Conservation (phyloP, 352 stramenopile genomes). For the Pythium aquatile region DNA sequence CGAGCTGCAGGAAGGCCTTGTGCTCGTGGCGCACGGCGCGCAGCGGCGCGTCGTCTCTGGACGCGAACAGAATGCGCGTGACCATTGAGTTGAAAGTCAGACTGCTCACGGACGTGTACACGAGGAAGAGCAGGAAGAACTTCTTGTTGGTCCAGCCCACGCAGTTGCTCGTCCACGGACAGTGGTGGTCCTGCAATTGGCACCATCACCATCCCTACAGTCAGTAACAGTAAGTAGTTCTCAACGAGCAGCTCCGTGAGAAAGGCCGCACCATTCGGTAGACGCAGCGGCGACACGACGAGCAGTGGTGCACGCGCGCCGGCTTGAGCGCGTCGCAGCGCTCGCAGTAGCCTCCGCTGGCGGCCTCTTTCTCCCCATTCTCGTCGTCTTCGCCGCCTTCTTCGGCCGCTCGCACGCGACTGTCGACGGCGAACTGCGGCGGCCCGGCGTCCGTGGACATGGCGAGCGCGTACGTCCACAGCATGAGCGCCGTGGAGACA, state of each 20-base stretch:
- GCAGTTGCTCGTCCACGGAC: conserved; percentile 84
- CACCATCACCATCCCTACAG: background rate
- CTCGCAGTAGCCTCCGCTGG: conserved; percentile 68
- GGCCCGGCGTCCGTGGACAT: conserved; percentile 32
- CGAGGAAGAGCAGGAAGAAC: conserved; percentile 76
- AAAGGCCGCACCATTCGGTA: conserved; percentile 56
- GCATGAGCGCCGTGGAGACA: conserved; percentile 49
- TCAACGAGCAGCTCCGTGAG: background rate
- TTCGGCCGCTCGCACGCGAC: conserved; percentile 13
- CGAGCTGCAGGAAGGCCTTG: conserved; percentile 39
- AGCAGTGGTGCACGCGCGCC: conserved; percentile 73
- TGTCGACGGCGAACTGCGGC: conserved; percentile 13
- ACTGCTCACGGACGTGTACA: conserved; percentile 73
- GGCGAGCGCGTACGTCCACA: conserved; percentile 73
- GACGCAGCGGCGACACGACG: conserved; percentile 64
- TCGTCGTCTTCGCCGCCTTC: conserved; percentile 25
- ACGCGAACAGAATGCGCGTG: conserved; percentile 29
- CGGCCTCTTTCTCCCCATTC: conserved; percentile 10
- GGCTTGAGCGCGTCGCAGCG: conserved; percentile 68
- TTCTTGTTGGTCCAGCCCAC: conserved; percentile 86
- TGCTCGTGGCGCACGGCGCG: conserved; percentile 13
- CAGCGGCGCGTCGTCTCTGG: conserved; percentile 3
- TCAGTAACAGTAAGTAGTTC: background rate
- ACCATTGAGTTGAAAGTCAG: conserved; percentile 53
- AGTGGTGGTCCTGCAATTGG: conserved; percentile 64